phyloP scores from a whole-genome alignment of 1,284 basidiomycete species.

The Malassezia slooffiae region DNA sequence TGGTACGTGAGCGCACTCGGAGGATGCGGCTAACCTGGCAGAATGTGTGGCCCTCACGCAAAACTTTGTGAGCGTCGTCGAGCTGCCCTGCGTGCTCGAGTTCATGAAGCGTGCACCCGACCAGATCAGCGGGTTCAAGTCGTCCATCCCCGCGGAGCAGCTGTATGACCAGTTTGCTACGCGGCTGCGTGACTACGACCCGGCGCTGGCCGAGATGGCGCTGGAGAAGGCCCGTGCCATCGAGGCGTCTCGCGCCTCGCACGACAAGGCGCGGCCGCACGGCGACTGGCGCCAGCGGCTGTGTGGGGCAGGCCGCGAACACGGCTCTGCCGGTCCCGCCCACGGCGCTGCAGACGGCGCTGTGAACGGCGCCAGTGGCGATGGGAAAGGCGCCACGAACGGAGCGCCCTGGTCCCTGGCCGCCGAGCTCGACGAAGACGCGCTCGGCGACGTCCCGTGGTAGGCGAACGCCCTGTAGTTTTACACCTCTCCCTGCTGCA shows the following conservation, averaged over 20 bases:
- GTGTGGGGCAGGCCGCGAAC: too few species aligned
- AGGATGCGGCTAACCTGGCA: conserved; percentile 10
- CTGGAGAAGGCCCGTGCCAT: background rate
- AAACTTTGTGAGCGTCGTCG: conserved; percentile 49
- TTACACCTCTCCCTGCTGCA: too few species aligned
- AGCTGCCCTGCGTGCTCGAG: conserved; percentile 46
- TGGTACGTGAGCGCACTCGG: background rate
- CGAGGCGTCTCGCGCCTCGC: too few species aligned
- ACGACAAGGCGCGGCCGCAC: background rate
- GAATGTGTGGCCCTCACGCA: conserved; percentile 49
- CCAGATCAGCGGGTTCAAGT: conserved; percentile 49
- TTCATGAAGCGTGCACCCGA: conserved; percentile 49
- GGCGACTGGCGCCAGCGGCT: conserved; percentile 5
- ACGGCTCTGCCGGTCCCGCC: too few species aligned
- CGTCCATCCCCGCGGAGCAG: background rate
- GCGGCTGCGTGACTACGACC: background rate
- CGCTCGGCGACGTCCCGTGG: conserved; percentile 10
- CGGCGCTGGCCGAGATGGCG: background rate
- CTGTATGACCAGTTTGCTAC: conserved; percentile 1
- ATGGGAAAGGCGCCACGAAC: background rate
- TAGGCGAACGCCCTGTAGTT: background rate
- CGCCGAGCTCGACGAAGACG: background rate
- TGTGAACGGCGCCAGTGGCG: too few species aligned
- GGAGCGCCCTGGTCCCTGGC: background rate
- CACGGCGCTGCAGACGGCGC: too few species aligned